phyloP scores from a whole-genome alignment of 2,329 filamentous ascomycete species.

The Dactylellina leptospora region DNA sequence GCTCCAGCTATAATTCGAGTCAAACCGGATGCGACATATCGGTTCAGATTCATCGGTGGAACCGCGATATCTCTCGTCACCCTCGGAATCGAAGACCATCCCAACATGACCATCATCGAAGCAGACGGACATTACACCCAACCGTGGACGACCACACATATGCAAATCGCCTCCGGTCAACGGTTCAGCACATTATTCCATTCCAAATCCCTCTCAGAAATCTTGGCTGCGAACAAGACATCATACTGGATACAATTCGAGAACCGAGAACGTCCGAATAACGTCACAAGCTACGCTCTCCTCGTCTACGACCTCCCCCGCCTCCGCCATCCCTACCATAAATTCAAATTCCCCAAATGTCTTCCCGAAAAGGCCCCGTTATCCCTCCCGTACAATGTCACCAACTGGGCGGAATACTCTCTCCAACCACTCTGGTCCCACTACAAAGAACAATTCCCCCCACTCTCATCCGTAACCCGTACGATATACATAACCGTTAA shows the following conservation, averaged over 20 bases:
- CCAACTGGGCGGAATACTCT: constrained; percentile 64
- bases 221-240: constrained; percentile 58
- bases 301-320: constrained; percentile 61
- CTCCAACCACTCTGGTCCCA: constrained; percentile 60
- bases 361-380: constrained; percentile 59
- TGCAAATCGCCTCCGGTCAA: constrained; percentile 69
- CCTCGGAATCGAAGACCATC: constrained; percentile 68
- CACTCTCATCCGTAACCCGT: constrained; percentile 64
- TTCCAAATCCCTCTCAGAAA: constrained; percentile 61
- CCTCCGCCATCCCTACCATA: not conserved
- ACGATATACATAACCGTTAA: constrained; percentile 64
- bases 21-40: constrained; percentile 69
- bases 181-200: constrained; percentile 69
- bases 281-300: constrained; percentile 64
- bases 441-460: constrained; percentile 59
- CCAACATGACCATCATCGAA: constrained; percentile 68
- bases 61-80: constrained; percentile 67
- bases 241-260: constrained; percentile 64
- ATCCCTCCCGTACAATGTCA: constrained; percentile 59
- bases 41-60: constrained; percentile 69
- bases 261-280: constrained; percentile 64
- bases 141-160: constrained; percentile 62
- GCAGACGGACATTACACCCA: constrained; percentile 69
- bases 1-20: constrained; percentile 67
- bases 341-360: constrained; percentile 52